A percentile compares a stretch with the other conserved stretches of the same genome.
Conservation (phyloP, 164 flowering plant species). For the Kingdonia uniflora region DNA sequence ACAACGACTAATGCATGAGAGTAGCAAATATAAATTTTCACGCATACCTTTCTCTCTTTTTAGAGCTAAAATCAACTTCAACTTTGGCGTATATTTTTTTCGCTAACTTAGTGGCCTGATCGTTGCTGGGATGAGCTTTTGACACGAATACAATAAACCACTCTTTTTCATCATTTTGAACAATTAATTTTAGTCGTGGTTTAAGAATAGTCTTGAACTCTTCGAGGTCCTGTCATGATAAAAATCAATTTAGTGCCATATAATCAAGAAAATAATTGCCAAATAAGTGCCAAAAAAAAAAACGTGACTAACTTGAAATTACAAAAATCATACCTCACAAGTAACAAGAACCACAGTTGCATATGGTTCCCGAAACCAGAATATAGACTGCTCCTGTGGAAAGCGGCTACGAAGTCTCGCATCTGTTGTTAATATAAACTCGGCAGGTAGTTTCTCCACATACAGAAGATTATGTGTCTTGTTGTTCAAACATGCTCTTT, state of each 20-base stretch:
- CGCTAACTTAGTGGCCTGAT: constrained; percentile 71
- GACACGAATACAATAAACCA: constrained; percentile 97
- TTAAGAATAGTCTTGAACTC: constrained; percentile 92
- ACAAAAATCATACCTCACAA: constrained; percentile 62
- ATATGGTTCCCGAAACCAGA: constrained; percentile 98
- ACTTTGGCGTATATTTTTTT: constrained; percentile 86
- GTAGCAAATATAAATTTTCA: background rate
- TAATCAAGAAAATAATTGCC: background rate
- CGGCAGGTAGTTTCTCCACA: constrained; percentile 74
- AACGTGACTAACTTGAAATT: no score
- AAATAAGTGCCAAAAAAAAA: background rate
- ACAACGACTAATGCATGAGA: background rate
- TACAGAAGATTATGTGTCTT: constrained; percentile 81
- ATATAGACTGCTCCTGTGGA: constrained; percentile 79
- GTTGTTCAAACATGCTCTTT: constrained; percentile 70
- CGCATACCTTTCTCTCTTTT: constrained; percentile 80
- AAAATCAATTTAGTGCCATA: constrained; percentile 5
- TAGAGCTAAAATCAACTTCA: constrained; percentile 94
- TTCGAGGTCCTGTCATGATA: constrained; percentile 74
- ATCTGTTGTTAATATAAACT: constrained; percentile 87
- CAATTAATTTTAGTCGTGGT: constrained; percentile 85
- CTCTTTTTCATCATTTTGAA: constrained; percentile 93
- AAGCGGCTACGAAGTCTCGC: constrained; percentile 85
- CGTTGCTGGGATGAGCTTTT: constrained; percentile 80
- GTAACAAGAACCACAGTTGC: constrained; percentile 90